Conservation (phyloP, 805 yeast genomes). For the Zygosaccharomyces pseudorouxii region DNA sequence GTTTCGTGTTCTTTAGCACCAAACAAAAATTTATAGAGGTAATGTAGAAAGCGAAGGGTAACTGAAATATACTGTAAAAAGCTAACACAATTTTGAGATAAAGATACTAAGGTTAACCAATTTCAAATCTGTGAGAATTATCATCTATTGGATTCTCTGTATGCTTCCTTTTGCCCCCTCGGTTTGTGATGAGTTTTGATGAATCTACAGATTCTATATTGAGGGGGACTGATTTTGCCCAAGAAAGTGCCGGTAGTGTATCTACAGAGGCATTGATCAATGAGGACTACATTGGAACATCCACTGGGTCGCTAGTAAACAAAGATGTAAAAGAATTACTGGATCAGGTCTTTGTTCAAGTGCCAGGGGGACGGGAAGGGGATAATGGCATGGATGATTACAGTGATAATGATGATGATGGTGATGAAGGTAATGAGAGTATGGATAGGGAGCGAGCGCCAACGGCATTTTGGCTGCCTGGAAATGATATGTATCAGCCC, state of each 20-base stretch:
- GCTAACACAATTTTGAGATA: not conserved
- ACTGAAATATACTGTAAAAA: not conserved
- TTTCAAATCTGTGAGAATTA: not conserved
- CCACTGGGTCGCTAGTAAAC: constrained; percentile 21
- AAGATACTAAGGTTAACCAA: not conserved
- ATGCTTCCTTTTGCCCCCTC: not conserved
- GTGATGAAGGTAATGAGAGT: not conserved
- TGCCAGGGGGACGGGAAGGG: not conserved
- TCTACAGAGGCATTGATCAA: constrained; percentile 18
- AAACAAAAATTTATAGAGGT: not conserved
- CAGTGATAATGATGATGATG: not conserved
- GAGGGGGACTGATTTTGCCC: constrained; percentile 2
- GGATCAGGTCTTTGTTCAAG: constrained; percentile 3
- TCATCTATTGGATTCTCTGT: not conserved
- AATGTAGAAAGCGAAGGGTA: constrained; percentile 1
- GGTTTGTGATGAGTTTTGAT: not conserved
- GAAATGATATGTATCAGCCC: not conserved
- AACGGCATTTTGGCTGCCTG: not conserved
- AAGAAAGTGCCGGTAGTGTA: constrained; percentile 7
- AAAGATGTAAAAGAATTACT: constrained; percentile 16
- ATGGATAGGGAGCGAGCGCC: not conserved
- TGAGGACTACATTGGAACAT: constrained; percentile 10
- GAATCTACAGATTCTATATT: constrained; percentile 4
- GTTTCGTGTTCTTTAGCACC: constrained; percentile 1
- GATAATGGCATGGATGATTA: not conserved